Conservation (phyloP, 495 filamentous ascomycete genomes). For the Penicillium tannophilum region DNA sequence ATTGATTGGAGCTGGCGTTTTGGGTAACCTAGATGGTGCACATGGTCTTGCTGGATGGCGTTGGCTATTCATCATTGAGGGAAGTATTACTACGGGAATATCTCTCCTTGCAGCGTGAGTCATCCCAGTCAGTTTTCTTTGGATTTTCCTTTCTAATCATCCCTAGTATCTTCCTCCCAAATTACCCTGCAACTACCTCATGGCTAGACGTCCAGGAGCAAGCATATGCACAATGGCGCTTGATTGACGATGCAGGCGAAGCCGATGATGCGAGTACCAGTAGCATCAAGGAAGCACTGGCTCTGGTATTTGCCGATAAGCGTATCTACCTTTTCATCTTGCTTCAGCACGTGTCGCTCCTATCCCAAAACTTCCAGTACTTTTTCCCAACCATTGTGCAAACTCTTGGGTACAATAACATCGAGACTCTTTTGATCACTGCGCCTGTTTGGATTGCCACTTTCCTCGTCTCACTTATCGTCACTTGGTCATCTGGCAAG, state of each 20-base stretch:
- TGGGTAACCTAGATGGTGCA: conserved; percentile 32
- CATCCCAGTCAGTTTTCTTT: background rate
- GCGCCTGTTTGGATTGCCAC: conserved; percentile 73
- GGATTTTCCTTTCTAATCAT: conserved; percentile 22
- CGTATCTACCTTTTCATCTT: conserved; percentile 42
- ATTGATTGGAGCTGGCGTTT: conserved; percentile 58
- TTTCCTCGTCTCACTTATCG: conserved; percentile 69
- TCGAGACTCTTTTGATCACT: conserved; percentile 72
- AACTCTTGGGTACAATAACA: conserved; percentile 65
- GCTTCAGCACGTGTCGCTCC: conserved; percentile 37
- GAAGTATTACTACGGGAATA: conserved; percentile 42
- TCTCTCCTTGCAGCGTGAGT: conserved; percentile 30
- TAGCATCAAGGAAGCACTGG: conserved; percentile 30
- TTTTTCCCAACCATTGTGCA: conserved; percentile 83
- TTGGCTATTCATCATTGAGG: conserved; percentile 82
- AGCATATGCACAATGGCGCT: conserved; percentile 67
- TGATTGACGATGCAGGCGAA: conserved; percentile 76
- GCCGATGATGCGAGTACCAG: conserved; percentile 53
- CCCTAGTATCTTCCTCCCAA: conserved; percentile 67
- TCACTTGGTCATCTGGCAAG: conserved; percentile 73
- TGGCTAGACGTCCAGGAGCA: conserved; percentile 73
- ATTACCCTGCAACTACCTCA: conserved; percentile 74
- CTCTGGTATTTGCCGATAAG: conserved; percentile 33
- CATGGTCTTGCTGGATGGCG: conserved; percentile 64
- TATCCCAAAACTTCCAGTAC: conserved; percentile 66